phyloP scores from a whole-genome alignment of 305 asterid species.

The Petunia hybrid region DNA sequence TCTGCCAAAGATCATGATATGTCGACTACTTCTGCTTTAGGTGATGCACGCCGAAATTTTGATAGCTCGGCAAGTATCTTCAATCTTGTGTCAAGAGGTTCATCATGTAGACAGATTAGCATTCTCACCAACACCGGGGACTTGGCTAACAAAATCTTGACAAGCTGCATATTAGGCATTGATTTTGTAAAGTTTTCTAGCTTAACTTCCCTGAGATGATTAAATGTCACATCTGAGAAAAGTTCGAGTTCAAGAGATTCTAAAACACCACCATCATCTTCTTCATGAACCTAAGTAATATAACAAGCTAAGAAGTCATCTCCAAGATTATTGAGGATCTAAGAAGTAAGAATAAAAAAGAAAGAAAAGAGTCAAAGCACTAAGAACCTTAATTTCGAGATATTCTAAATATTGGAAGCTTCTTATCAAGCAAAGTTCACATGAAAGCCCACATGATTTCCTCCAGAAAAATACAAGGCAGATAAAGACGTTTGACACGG shows the following conservation, averaged over 20 bases:
- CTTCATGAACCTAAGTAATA: background rate
- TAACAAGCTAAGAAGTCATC: background rate
- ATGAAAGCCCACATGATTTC: slow-evolving; percentile 26
- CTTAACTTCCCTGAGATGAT: slow-evolving; percentile 37
- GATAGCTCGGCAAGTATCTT: background rate
- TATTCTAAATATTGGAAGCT: slow-evolving; percentile 37
- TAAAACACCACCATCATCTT: background rate
- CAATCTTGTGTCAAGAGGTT: background rate
- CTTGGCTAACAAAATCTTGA: slow-evolving; percentile 37
- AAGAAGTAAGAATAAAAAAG: background rate
- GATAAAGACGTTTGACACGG: slow-evolving; percentile 31
- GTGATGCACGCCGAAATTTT: background rate
- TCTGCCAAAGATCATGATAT: background rate
- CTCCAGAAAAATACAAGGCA: slow-evolving; percentile 25
- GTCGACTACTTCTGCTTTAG: background rate
- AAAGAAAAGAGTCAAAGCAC: background rate
- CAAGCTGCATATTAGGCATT: slow-evolving; percentile 30
- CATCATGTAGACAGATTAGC: slow-evolving; percentile 11
- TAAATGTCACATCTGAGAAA: slow-evolving; percentile 23
- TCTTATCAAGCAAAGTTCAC: slow-evolving; percentile 37
- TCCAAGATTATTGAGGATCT: background rate
- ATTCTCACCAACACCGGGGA: slow-evolving; percentile 35
- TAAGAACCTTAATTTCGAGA: slow-evolving; percentile 29
- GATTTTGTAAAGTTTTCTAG: slow-evolving; percentile 14
- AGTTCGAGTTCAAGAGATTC: background rate